Conservation (phyloP, 2,329 filamentous ascomycete genomes). For the Xylaria polymorpha region DNA sequence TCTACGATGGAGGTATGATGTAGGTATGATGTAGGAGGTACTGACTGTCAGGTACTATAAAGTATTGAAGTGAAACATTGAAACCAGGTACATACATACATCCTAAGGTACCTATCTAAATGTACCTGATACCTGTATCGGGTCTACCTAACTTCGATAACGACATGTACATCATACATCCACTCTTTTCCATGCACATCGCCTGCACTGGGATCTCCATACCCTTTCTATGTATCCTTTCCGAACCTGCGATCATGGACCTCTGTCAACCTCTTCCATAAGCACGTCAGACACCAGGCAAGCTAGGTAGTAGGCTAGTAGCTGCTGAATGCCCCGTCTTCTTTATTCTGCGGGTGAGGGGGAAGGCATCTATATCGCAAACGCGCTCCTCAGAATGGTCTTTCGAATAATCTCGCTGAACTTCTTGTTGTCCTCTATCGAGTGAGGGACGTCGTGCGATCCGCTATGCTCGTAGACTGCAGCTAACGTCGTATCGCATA, state of each 20-base stretch:
- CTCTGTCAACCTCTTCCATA: background rate
- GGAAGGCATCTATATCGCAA: constrained; percentile 12
- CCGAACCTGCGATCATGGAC: background rate
- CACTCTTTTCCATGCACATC: background rate
- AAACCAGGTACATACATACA: too few species aligned
- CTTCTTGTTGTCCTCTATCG: constrained; percentile 23
- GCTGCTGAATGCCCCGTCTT: background rate
- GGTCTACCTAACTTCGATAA: background rate
- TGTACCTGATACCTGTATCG: background rate
- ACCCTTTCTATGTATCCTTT: background rate
- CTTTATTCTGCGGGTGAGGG: background rate
- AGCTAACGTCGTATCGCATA: constrained; percentile 18
- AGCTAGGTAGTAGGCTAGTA: background rate
- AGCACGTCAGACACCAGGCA: background rate
- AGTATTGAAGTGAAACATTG: too few species aligned
- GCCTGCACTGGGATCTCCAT: background rate
- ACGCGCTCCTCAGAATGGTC: constrained; percentile 18
- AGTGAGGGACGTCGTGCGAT: constrained; percentile 4
- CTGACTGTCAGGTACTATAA: too few species aligned
- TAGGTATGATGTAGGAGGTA: too few species aligned
- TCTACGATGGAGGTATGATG: too few species aligned
- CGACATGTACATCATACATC: background rate
- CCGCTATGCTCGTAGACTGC: constrained; percentile 22
- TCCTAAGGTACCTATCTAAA: background rate
- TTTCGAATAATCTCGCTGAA: constrained; percentile 24